Evolutionary conservation across 306 rosid genomes (phyloP).

Genomic region (Citrullus mucosospermus): DNA sequence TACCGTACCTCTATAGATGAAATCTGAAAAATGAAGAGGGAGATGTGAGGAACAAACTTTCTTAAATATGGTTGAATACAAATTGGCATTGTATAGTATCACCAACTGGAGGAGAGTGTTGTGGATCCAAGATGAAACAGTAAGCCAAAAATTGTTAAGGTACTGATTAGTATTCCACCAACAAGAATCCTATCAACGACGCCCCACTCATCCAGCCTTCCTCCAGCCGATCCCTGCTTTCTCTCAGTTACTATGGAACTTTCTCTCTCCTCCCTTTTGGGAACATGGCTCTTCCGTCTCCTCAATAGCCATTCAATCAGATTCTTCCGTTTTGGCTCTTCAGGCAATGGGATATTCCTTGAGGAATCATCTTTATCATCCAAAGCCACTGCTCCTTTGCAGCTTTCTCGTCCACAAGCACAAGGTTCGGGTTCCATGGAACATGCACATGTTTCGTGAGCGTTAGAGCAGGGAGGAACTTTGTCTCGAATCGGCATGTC

Average conservation of each 20-base stretch:
- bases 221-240: conserved; percentile 18
- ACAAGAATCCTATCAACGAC: conserved; percentile 63
- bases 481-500: conserved; percentile 14
- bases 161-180: conserved; percentile 66
- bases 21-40: neutral
- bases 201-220: conserved; percentile 28
- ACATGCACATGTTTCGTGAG: conserved; percentile 20
- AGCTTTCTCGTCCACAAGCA: conserved; percentile 53
- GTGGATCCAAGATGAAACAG: conserved; percentile 30
- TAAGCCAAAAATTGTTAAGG: conserved; percentile 45
- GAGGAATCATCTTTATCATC: conserved; percentile 15
- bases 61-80: neutral
- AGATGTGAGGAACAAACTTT: neutral
- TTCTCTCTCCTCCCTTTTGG: conserved; percentile 24
- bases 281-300: conserved; percentile 42
- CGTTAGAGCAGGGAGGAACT: conserved; percentile 24
- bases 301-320: conserved; percentile 59
- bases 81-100: neutral
- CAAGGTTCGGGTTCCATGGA: conserved; percentile 30
- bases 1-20: neutral
- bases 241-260: conserved; percentile 22
- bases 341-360: conserved; percentile 15
- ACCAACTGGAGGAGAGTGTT: conserved; percentile 26
- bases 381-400: conserved; percentile 22
- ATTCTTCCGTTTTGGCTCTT: conserved; percentile 31